Base-by-base conservation (phyloP, 2,329 filamentous ascomycete species). In the Metarhizium anisopliae region DNA sequence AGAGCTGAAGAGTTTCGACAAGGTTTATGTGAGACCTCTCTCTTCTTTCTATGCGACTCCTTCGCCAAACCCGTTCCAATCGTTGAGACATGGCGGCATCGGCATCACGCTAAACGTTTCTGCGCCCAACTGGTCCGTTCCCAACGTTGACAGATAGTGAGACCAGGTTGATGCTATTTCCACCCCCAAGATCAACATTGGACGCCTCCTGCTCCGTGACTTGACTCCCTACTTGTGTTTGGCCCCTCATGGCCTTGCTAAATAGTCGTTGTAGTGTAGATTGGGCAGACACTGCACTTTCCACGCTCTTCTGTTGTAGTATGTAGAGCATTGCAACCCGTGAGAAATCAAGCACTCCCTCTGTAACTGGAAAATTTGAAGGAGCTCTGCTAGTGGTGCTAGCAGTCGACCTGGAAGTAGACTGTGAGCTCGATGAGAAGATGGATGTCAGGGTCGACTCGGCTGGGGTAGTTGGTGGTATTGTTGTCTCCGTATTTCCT, bases 291-390 rank as follows among this genome's bases (percentile, higher is more conserved):
- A 79, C 74, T 0, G 83, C 84, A 43, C 73, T 71, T 36, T 72
- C 67, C 1, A 84, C 62, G 5, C 67, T 72, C 56, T 80, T 69
- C 60, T 83, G 70, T 62, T 87, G 82, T 2, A 87, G 70, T 30
- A 88, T 73, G 60, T 76, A 86, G 16, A 88, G 72, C 2, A 87
- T 79, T 0, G 77, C 78, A 2, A 85, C 76, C 3, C 84, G 77
- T 0, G 82, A 79, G 70, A 88, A 88, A 62, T 87, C 84, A 1
- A 85, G 70, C 0, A 77, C 75, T 52, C 81, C 74, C 55, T 84
- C 75, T 1, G 80, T 81, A 13, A 82, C 71, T 0, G 65, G 66
- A 52, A 85, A 85, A 2, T 20, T 25, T 2, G 51, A n/a, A 11
- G 51, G 54, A 2, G 57, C 49, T 16, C 52, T 14, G n/a, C 29